Base-by-base conservation (phyloP, 2,329 filamentous ascomycete genomes). In the Nakataea oryzae region DNA sequence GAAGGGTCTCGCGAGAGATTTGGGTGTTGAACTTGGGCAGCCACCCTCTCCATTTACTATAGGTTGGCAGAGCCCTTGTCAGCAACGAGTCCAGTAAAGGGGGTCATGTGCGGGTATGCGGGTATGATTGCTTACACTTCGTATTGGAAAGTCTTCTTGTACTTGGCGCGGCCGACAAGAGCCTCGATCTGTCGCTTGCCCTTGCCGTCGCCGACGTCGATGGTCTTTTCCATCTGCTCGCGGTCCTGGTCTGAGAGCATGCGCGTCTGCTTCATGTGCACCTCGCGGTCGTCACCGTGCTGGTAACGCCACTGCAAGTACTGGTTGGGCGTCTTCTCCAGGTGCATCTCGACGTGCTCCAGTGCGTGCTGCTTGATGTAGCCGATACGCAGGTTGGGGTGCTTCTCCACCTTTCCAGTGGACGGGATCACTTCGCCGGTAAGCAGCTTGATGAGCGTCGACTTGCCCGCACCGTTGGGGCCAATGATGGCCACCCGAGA, bases 341-440 rank as follows among this genome's bases (percentile, higher is more conserved):
- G 81, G 73, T 99, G 95, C 93, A 97, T 96, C 78, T 99, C 93
- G 13, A 99, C 95, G 85, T 99, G 95, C 81, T 99, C 95, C 14
- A 99, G 83, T 57, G 95, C 95, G 76, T 99, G 95, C 80, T 99
- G 95, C 81, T 97, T 97, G 80, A 99, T 97, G 81, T 99, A 99
- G 62, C 95, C 95, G 70, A 99, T 97, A 82, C 95, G 93, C 71
- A 99, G 79, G 75, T 99, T 99, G 68, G 95, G 95, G 75, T 99
- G 95, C 81, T 97, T 97, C 81, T 97, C 93, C 28, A 99, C 95
- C 73, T 87, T 91, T 66, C 95, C 95, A 26, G 77, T 76, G 65
- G 89, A 89, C 21, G 91, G 95, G 67, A 97, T 88, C 26, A 87
- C 86, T 75, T 97, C 95, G 68, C 93, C 95, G 13, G 95, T 99